Base-by-base conservation (phyloP, 2,329 filamentous ascomycete species). In the Bisporella sp. region DNA sequence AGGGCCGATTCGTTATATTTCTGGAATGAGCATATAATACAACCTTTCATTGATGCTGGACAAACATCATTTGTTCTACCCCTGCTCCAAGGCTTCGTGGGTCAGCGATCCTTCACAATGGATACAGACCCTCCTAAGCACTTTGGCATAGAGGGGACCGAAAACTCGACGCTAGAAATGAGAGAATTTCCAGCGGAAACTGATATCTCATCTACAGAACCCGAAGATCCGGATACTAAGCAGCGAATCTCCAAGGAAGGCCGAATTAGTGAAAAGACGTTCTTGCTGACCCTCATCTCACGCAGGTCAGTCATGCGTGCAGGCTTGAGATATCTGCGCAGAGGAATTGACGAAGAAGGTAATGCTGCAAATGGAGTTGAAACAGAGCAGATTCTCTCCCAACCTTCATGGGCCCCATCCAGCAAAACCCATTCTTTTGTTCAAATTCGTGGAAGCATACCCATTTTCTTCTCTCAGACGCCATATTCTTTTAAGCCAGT, bases 401-500 rank as follows among this genome's bases (percentile, higher is more conserved):
- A 79, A 0, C 73, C 82, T 2, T 74, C 75, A 1, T 91, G 87
- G 82, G 75, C 82, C 13, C 64, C 75, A 0, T 69, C 75, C 0
- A 72, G 68, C 2, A 88, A 81, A 57, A 75, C 85, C 2, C 87
- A 89, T 66, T 96, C 90, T 0, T 95, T 96, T 60, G 72, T 95
- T 4, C 93, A 99, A 65, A 75, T 90, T 29, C 81, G 93, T 56
- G 92, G 91, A 5, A 96, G 91, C 28, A 95, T 97, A 56, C 93
- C 93, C 0, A 69, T 97, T 0, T 97, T 93, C 72, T 99, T 96
- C 65, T 95, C 91, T 0, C 93, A 99, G 63, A 89, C 87, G 0
- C 91, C 92, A 0, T 97, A 96, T 67, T 90, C 89, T 7, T 81
- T 97, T 58, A 96, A 96, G 64, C 93, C 93, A 0, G 77, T 87